phyloP scores from a whole-genome alignment of 106 monocot genomes.

The Acorus gramineus region DNA sequence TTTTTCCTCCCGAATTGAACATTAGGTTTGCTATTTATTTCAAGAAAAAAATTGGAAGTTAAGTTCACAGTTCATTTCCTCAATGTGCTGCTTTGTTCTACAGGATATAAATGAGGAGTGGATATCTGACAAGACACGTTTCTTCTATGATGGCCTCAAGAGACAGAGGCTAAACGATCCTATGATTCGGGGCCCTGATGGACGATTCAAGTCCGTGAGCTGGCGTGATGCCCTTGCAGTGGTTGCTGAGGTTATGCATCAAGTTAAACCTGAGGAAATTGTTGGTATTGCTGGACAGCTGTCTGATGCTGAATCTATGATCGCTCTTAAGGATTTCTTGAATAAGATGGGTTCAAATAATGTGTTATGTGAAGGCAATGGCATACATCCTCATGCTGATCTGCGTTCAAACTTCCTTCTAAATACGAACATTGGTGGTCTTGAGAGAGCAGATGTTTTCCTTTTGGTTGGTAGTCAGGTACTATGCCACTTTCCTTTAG shows the following conservation, averaged over 20 bases:
- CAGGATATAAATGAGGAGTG: slow-evolving; percentile 99
- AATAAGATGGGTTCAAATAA: slow-evolving; percentile 90
- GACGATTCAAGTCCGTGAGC: slow-evolving; percentile 74
- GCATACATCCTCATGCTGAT: slow-evolving; percentile 66
- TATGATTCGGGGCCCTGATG: slow-evolving; percentile 96
- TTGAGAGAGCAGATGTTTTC: slow-evolving; percentile 88
- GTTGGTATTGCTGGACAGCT: slow-evolving; percentile 93
- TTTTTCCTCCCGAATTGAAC: too few species aligned
- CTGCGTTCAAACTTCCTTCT: slow-evolving; percentile 66
- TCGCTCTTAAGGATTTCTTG: slow-evolving; percentile 89
- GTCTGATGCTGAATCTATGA: slow-evolving; percentile 99
- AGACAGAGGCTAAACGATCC: slow-evolving; percentile 96
- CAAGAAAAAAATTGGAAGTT: too few species aligned
- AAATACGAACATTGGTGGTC: slow-evolving; percentile 87
- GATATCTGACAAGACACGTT: slow-evolving; percentile 99
- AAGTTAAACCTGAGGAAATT: slow-evolving; percentile 92
- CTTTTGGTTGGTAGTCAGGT: slow-evolving; percentile 95
- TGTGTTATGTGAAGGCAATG: slow-evolving; percentile 89
- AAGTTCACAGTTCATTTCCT: background rate
- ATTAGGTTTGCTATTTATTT: too few species aligned
- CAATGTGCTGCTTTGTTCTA: background rate
- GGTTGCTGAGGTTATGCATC: slow-evolving; percentile 76
- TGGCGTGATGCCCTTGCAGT: slow-evolving; percentile 94
- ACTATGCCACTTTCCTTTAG: slow-evolving; percentile 2
- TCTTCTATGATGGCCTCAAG: slow-evolving; percentile 96